These are phyloP conservation scores for Paramecium bursaria DNA, from an alignment of 73 alveolate genomes.

Conservation along the genomic window DNA sequence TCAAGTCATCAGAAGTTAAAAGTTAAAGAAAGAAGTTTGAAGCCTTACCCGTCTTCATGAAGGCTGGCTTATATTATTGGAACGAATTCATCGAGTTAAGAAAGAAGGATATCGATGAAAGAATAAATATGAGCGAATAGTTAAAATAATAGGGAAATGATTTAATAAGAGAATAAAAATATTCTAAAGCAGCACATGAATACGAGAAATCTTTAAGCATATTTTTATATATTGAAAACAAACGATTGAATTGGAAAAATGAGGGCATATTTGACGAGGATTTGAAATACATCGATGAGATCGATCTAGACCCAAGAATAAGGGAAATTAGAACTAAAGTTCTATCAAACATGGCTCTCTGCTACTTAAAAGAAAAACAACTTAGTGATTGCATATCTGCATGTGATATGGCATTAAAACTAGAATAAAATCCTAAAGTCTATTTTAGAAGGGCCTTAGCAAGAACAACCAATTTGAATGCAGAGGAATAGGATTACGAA, in stretches of 20 bases:
- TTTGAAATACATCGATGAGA: conserved; percentile 53
- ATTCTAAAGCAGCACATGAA: conserved; percentile 59
- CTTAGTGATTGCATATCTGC: conserved; percentile 43
- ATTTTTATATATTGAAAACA: conserved; percentile 59
- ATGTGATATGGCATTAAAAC: conserved; percentile 18
- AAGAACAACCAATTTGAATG: conserved; percentile 39
- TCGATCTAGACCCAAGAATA: conserved; percentile 19
- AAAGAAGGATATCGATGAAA: neutral
- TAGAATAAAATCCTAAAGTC: conserved; percentile 31
- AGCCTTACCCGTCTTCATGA: conserved; percentile 59
- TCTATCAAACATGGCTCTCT: conserved; percentile 25
- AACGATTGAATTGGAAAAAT: conserved; percentile 65
- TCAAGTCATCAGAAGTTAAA: conserved; percentile 61
- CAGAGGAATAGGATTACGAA: conserved; percentile 32
- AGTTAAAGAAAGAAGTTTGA: conserved; percentile 53
- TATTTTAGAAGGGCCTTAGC: conserved; percentile 60
- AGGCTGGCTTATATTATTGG: conserved; percentile 68
- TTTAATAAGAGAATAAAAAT: conserved; percentile 27
- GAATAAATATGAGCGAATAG: conserved; percentile 17
- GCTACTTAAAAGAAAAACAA: conserved; percentile 31
- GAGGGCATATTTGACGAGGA: conserved; percentile 66
- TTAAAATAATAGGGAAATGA: conserved; percentile 56
- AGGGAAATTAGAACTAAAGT: conserved; percentile 36
- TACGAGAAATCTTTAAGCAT: conserved; percentile 64
- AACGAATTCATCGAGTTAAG: conserved; percentile 53